A percentile compares a stretch with the other conserved stretches of the same genome.
These are phyloP conservation scores for Fusarium fujikuroi DNA, from an alignment of 2,329 filamentous ascomycete genomes.

Conservation along the genomic window DNA sequence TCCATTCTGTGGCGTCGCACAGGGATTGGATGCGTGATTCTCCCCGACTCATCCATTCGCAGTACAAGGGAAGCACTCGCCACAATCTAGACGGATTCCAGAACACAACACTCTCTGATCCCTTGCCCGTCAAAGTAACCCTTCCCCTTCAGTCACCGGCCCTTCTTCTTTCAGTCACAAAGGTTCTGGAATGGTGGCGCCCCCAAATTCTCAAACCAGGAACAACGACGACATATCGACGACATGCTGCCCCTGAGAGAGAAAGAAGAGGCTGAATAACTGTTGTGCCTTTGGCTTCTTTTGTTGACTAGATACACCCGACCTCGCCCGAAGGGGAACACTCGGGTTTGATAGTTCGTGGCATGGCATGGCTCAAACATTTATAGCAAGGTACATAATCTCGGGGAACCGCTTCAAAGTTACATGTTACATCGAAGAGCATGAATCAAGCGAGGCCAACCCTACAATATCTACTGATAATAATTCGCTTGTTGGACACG, in stretches of 20 bases:
- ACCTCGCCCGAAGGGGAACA: conserved; percentile 31
- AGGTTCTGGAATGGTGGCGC: conserved; percentile 37
- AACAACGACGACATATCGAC: conserved; percentile 8
- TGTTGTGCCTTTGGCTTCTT: conserved; percentile 19
- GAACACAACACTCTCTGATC: conserved; percentile 32
- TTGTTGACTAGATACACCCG: conserved; percentile 33
- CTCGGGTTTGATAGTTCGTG: conserved; percentile 20
- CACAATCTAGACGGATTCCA: conserved; percentile 39
- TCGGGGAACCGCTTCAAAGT: conserved; percentile 21
- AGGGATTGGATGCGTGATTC: conserved; percentile 25
- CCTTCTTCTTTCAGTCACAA: conserved; percentile 13
- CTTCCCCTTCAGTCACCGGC: conserved; percentile 14
- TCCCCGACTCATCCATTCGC: conserved; percentile 28
- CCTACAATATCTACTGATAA: conserved; percentile 14
- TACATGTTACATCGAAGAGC: conserved; percentile 21
- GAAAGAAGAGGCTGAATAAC: background rate
- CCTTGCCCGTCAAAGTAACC: conserved; percentile 17
- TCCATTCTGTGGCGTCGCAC: conserved; percentile 21
- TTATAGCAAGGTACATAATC: conserved; percentile 17
- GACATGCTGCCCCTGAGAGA: conserved; percentile 1
- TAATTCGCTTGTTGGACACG: conserved; percentile 15
- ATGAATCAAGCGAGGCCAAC: conserved; percentile 29
- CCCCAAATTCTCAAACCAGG: conserved; percentile 19
- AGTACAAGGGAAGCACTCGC: conserved; percentile 33
- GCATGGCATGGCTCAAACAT: conserved; percentile 6